Conservation (phyloP, 2,329 filamentous ascomycete genomes). For the Zalaria sp. region DNA sequence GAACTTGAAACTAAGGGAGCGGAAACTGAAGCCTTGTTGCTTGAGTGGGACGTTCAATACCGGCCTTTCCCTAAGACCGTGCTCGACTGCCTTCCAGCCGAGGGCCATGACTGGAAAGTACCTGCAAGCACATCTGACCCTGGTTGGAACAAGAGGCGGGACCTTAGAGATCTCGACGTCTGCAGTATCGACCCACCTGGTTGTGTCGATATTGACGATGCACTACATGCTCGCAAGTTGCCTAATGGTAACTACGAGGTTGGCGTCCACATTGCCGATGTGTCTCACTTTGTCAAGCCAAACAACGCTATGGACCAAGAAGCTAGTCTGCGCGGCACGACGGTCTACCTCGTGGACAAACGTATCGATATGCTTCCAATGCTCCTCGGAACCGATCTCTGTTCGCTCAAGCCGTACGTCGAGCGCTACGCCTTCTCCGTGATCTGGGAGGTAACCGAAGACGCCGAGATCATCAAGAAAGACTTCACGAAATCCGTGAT, state of each 20-base stretch:
- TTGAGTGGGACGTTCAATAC: slow-evolving; percentile 97
- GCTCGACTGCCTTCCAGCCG: slow-evolving; percentile 76
- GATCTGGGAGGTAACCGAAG: slow-evolving; percentile 65
- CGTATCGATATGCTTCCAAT: slow-evolving; percentile 98
- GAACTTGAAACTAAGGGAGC: slow-evolving; percentile 95
- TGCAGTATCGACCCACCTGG: slow-evolving; percentile 96
- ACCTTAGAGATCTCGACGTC: slow-evolving; percentile 73
- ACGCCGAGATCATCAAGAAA: slow-evolving; percentile 74
- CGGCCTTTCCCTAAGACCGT: slow-evolving; percentile 93
- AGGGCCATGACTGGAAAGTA: slow-evolving; percentile 91
- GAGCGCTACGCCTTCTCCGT: slow-evolving; percentile 50
- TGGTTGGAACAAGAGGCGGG: slow-evolving; percentile 73
- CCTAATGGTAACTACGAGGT: slow-evolving; percentile 93
- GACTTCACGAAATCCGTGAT: slow-evolving; percentile 97
- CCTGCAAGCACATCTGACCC: slow-evolving; percentile 65
- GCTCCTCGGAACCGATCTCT: slow-evolving; percentile 88
- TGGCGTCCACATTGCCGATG: slow-evolving; percentile 95
- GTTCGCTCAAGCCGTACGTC: slow-evolving; percentile 94
- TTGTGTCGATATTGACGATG: slow-evolving; percentile 97
- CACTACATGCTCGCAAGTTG: slow-evolving; percentile 70
- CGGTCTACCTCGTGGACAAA: slow-evolving; percentile 96
- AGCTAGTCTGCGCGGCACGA: slow-evolving; percentile 85
- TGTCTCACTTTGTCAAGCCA: slow-evolving; percentile 97
- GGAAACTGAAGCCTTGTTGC: slow-evolving; percentile 83
- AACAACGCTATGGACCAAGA: slow-evolving; percentile 95